These are phyloP conservation scores for Cytospora schulzeri DNA, from an alignment of 2,329 filamentous ascomycete genomes.

Conservation along the genomic window DNA sequence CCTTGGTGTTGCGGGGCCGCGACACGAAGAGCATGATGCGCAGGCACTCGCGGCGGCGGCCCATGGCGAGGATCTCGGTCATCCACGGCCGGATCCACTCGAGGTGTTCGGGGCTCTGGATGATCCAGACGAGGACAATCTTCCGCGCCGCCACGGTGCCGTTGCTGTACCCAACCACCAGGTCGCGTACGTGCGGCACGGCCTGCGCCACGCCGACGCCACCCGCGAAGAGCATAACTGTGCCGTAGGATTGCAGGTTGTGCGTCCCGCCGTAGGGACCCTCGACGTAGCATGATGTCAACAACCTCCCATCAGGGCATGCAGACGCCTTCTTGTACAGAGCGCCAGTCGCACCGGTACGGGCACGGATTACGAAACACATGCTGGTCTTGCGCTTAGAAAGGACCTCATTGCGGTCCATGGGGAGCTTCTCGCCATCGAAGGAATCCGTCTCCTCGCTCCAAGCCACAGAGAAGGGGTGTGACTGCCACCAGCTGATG, in stretches of 20 bases:
- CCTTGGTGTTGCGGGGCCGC: slow-evolving; percentile 73
- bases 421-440: slow-evolving; percentile 57
- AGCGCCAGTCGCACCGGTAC: slow-evolving; percentile 72
- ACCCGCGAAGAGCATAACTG: slow-evolving; percentile 76
- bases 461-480: slow-evolving; percentile 81
- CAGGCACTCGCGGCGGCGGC: slow-evolving; percentile 71
- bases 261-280: slow-evolving; percentile 78
- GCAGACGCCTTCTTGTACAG: slow-evolving; percentile 69
- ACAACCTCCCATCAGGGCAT: slow-evolving; percentile 61
- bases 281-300: slow-evolving; percentile 69
- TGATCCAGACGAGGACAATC: slow-evolving; percentile 76
- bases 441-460: slow-evolving; percentile 63
- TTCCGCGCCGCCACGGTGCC: slow-evolving; percentile 72
- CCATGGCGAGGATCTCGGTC: slow-evolving; percentile 77
- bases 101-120: slow-evolving; percentile 77
- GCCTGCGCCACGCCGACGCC: slow-evolving; percentile 82
- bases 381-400: slow-evolving; percentile 65
- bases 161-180: slow-evolving; percentile 68
- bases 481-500: slow-evolving; percentile 72
- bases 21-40: slow-evolving; percentile 80
- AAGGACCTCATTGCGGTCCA: slow-evolving; percentile 60
- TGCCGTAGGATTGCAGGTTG: slow-evolving; percentile 73
- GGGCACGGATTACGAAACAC: slow-evolving; percentile 72
- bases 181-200: slow-evolving; percentile 72
- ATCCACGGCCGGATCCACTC: slow-evolving; percentile 86